Evolutionary conservation across 2,329 filamentous ascomycete genomes (phyloP).

Genomic region (Fusarium sp.): DNA sequence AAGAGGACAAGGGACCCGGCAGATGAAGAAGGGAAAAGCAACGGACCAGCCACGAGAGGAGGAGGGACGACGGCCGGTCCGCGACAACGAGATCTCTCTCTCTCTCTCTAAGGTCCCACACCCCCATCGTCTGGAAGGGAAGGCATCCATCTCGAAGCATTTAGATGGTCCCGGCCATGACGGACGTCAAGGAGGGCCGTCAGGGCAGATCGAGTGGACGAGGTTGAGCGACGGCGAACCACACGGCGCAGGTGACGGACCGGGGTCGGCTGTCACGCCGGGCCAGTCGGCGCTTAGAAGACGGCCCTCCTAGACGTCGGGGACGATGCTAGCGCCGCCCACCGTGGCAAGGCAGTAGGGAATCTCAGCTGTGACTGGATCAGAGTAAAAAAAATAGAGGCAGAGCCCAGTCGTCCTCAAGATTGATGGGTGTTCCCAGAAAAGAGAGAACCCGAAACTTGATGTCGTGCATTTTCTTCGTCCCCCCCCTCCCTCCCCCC

Average conservation of each 20-base stretch:
- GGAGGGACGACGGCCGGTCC: slow-evolving; percentile 19
- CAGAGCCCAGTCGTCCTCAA: too few species aligned
- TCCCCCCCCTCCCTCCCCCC: not conserved
- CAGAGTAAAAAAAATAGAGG: slow-evolving; percentile 24
- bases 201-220: slow-evolving; percentile 39
- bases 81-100: slow-evolving; percentile 13
- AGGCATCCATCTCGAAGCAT: slow-evolving; percentile 10
- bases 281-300: slow-evolving; percentile 51
- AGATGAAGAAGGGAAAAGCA: slow-evolving; percentile 34
- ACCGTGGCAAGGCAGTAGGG: slow-evolving; percentile 15
- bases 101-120: not conserved
- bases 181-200: not conserved
- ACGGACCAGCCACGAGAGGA: slow-evolving; percentile 17
- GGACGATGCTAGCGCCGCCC: slow-evolving; percentile 42
- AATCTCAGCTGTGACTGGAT: slow-evolving; percentile 25
- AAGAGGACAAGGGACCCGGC: slow-evolving; percentile 36
- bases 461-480: slow-evolving; percentile 50
- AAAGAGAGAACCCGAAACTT: slow-evolving; percentile 51
- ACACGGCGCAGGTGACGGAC: slow-evolving; percentile 47
- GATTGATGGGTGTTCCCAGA: slow-evolving; percentile 14
- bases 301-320: slow-evolving; percentile 17
- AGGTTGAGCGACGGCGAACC: slow-evolving; percentile 39
- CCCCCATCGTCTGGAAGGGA: slow-evolving; percentile 21
- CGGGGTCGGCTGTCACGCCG: slow-evolving; percentile 41
- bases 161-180: not conserved